Evolutionary conservation across 345 rosid genomes (phyloP).

Genomic region (Physaria fendleri): DNA sequence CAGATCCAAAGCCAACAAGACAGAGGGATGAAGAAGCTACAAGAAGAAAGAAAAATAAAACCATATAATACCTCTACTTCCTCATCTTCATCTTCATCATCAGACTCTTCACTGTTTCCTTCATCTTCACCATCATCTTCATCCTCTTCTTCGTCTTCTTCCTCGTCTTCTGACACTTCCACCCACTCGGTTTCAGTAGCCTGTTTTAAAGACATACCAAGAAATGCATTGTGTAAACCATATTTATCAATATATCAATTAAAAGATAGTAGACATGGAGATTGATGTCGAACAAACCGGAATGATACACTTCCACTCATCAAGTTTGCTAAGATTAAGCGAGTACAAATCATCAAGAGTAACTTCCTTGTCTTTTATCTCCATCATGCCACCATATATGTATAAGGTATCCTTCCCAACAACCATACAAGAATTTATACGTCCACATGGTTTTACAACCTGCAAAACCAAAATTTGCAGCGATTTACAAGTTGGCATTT

Average conservation of each 20-base stretch:
- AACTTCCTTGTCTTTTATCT: conserved; percentile 79
- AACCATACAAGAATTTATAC: conserved; percentile 86
- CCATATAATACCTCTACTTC: conserved; percentile 32
- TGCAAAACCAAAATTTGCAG: conserved; percentile 30
- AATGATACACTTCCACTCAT: conserved; percentile 96
- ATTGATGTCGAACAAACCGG: conserved; percentile 57
- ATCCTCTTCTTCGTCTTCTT: conserved; percentile 71
- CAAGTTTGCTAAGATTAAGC: conserved; percentile 95
- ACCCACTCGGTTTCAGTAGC: conserved; percentile 93
- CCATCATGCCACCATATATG: conserved; percentile 98
- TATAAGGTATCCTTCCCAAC: conserved; percentile 87
- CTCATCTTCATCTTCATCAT: conserved; percentile 41
- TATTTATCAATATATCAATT: background rate
- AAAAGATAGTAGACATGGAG: background rate
- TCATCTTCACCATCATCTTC: conserved; percentile 42
- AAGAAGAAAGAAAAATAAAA: background rate
- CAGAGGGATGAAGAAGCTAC: background rate
- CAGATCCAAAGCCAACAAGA: conserved; percentile 5
- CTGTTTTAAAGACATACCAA: conserved; percentile 32
- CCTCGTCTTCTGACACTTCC: conserved; percentile 80
- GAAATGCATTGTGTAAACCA: background rate
- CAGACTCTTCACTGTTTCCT: conserved; percentile 48
- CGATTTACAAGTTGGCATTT: conserved; percentile 13
- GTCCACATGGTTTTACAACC: conserved; percentile 94
- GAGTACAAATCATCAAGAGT: conserved; percentile 90